These are phyloP conservation scores for Vinca minor DNA, from an alignment of 257 asterid species.

Conservation along the genomic window DNA sequence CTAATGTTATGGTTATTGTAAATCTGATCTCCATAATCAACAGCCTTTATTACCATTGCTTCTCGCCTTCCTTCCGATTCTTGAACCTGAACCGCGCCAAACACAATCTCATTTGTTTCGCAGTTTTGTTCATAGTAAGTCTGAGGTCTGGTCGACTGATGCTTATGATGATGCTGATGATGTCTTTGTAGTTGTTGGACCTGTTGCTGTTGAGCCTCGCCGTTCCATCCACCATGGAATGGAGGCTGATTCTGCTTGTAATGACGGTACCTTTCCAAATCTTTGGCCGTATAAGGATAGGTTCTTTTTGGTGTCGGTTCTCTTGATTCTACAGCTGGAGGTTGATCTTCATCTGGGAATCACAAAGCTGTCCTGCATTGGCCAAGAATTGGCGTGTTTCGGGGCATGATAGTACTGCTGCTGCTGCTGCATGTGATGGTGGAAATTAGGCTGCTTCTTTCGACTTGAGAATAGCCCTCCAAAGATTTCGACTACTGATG, in stretches of 20 bases:
- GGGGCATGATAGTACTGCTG: constrained; percentile 31
- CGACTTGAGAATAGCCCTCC: constrained; percentile 55
- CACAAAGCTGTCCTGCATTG: constrained; percentile 61
- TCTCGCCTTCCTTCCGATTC: constrained; percentile 73
- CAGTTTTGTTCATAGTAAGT: constrained; percentile 51
- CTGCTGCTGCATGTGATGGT: constrained; percentile 29
- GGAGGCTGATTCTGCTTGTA: constrained; percentile 42
- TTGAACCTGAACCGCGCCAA: constrained; percentile 90
- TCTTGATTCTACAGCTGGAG: constrained; percentile 52
- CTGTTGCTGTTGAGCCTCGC: constrained; percentile 33
- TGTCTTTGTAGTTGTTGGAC: constrained; percentile 20
- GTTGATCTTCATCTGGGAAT: constrained; percentile 62
- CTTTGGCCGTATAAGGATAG: constrained; percentile 37
- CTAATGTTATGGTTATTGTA: constrained; percentile 41
- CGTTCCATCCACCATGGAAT: constrained; percentile 39
- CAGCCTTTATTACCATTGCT: constrained; percentile 76
- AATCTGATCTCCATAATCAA: constrained; percentile 58
- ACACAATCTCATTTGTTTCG: constrained; percentile 77
- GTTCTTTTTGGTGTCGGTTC: constrained; percentile 50
- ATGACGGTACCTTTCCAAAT: constrained; percentile 38
- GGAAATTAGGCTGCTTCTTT: constrained; percentile 24
- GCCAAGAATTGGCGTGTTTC: constrained; percentile 38
- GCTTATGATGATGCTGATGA: constrained; percentile 58
- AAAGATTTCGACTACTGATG: constrained; percentile 51
- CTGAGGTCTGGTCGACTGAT: constrained; percentile 49